Evolutionary conservation across 371 early-diverging fungal genomes (phyloP), one percentile per base, ranked within the genome.

Genomic region (Syncephalis plumigaleata): DNA sequence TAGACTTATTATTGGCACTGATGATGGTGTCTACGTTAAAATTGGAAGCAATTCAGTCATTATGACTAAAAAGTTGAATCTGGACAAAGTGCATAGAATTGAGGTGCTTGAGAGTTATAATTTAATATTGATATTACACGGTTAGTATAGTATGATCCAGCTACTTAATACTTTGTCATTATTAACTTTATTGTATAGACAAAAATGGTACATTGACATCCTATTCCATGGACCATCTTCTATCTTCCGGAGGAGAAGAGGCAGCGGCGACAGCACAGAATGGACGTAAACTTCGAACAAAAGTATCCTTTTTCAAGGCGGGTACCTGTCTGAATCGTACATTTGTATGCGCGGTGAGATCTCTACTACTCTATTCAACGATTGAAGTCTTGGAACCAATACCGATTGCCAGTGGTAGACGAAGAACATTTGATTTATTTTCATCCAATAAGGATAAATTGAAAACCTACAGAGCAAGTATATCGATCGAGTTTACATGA

Each of bases 81-180:
- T 86, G 47, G 90, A 89, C 40, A 77, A 77, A 51, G 79, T 91
- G 13, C 67, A 71, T n/a, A 90, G 91, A 58, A 72, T 93, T 39
- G 89, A 88, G 52, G 73, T 88, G 2, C 55, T 90, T 31, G 80
- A 81, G 52, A 69, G 73, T 18, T 70, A 72, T 48, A 77, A 75
- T 17, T 63, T 82, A 31, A 59, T 93, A 39, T 65, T 89, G 18
- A 70, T 90, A 3, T 66, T 91, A 13, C 75, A 88, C 7, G 80
- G 74, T 68, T 61, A 57, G 53, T 31, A 31, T 4, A 7, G 18
- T n/a, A n/a, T n/a, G n/a, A n/a, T n/a, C n/a, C n/a, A n/a, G n/a
- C n/a, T n/a, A n/a, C n/a, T n/a, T n/a, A n/a, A n/a, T n/a, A n/a
- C n/a, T n/a, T n/a, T n/a, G n/a, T n/a, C n/a, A n/a, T n/a, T 7